A percentile compares a stretch with the other conserved stretches of the same genome.
Conservation (phyloP, 176 grass and related monocot species). For the Aechmea fasciata region DNA sequence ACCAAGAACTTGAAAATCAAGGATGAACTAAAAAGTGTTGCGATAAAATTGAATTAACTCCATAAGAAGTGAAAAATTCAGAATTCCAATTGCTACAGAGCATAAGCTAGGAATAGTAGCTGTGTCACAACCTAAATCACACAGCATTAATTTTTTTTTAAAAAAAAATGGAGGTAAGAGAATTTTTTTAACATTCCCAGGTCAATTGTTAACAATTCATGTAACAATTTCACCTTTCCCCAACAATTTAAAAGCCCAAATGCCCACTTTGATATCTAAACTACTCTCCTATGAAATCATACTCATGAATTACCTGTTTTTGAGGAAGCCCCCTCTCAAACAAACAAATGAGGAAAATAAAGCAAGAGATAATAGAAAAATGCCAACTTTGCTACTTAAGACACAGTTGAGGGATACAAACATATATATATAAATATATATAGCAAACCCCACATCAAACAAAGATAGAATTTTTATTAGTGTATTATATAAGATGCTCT, state of each 20-base stretch:
- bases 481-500: neutral
- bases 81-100: no score
- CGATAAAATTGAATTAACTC: no score
- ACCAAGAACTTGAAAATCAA: no score
- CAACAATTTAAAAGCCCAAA: neutral
- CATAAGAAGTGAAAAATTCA: no score
- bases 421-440: neutral
- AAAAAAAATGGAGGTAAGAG: no score
- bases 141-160: no score
- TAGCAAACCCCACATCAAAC: neutral
- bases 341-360: neutral
- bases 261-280: neutral
- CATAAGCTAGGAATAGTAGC: no score
- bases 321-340: neutral
- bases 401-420: neutral
- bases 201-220: no score
- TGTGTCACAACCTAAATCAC: no score
- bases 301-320: neutral
- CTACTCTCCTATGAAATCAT: neutral
- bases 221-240: neutral
- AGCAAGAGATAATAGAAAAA: slow-evolving; percentile 2
- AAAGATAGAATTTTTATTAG: neutral
- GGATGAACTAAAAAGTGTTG: no score
- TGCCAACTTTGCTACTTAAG: neutral
- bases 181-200: no score